phyloP scores from a whole-genome alignment of 495 filamentous ascomycete species.

The Stereocaulon alpinum region DNA sequence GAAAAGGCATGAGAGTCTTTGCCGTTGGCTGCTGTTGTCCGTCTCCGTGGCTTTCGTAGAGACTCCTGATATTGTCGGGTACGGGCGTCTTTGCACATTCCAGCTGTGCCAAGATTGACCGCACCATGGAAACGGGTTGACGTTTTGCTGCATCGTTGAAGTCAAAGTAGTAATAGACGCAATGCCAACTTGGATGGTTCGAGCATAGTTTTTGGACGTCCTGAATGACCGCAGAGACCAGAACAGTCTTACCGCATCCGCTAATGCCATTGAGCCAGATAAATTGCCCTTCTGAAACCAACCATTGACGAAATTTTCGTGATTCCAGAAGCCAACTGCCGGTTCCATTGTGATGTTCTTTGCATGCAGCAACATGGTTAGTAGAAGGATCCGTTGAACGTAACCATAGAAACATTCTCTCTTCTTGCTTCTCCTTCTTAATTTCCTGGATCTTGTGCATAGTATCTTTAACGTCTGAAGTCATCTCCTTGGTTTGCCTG shows the following conservation, averaged over 20 bases:
- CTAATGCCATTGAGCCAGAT: constrained; percentile 5
- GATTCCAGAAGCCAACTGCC: constrained; percentile 3
- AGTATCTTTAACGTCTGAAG: too few species aligned
- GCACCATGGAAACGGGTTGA: not conserved
- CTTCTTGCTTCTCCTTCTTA: not conserved
- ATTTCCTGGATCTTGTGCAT: not conserved
- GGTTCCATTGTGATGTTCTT: not conserved
- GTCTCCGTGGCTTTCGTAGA: not conserved
- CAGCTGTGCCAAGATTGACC: not conserved
- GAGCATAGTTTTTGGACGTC: not conserved
- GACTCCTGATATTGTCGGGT: not conserved
- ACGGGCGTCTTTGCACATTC: not conserved
- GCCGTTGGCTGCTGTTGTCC: not conserved
- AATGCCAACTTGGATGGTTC: not conserved
- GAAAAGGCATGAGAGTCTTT: not conserved
- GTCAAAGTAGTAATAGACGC: constrained; percentile 23
- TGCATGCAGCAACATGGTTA: not conserved
- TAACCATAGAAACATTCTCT: not conserved
- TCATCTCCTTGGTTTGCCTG: too few species aligned
- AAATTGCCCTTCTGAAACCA: not conserved
- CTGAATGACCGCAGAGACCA: not conserved
- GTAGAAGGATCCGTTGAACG: not conserved
- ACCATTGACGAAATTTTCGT: not conserved
- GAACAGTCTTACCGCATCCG: constrained; percentile 10
- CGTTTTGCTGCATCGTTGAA: constrained; percentile 18